A percentile compares a stretch with the other conserved stretches of the same genome.
Evolutionary conservation across 1,139 yeast species (phyloP).

Genomic region (Suhomyces wounanorum): DNA sequence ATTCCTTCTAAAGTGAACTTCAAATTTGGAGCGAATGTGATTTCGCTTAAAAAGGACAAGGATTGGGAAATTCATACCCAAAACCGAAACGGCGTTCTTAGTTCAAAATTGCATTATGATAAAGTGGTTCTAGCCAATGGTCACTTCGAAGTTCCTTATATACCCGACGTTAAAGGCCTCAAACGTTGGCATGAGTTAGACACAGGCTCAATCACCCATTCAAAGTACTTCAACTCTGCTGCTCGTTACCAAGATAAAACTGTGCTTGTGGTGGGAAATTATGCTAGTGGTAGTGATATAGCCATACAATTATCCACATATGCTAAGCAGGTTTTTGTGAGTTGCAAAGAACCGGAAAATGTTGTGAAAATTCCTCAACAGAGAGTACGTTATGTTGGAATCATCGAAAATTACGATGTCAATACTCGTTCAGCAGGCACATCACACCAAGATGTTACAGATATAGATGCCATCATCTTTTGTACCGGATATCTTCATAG

Average conservation of each 20-base stretch:
- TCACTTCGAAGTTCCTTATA: slow-evolving; percentile 47
- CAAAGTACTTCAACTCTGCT: slow-evolving; percentile 43
- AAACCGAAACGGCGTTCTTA: slow-evolving; percentile 1
- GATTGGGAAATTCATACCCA: slow-evolving; percentile 23
- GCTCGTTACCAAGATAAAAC: slow-evolving; percentile 32
- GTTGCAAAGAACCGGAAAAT: slow-evolving; percentile 29
- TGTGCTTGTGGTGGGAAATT: slow-evolving; percentile 52
- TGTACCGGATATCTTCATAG: slow-evolving; percentile 53
- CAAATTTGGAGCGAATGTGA: slow-evolving; percentile 4
- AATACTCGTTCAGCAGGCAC: slow-evolving; percentile 29
- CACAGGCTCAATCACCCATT: slow-evolving; percentile 42
- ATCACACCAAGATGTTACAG: slow-evolving; percentile 22
- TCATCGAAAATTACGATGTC: slow-evolving; percentile 28
- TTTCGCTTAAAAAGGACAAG: slow-evolving; percentile 4
- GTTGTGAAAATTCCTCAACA: slow-evolving; percentile 21
- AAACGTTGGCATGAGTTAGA: slow-evolving; percentile 34
- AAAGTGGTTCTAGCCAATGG: slow-evolving; percentile 52
- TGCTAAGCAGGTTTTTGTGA: slow-evolving; percentile 41
- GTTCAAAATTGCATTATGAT: slow-evolving; percentile 30
- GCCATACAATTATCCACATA: slow-evolving; percentile 45
- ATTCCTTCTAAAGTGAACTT: slow-evolving; percentile 24
- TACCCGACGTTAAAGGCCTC: slow-evolving; percentile 47
- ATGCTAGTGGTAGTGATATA: slow-evolving; percentile 50
- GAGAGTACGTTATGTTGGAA: slow-evolving; percentile 24
- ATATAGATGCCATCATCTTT: slow-evolving; percentile 43